phyloP scores from a whole-genome alignment of 306 rosid genomes.

The Lablab purpureus region DNA sequence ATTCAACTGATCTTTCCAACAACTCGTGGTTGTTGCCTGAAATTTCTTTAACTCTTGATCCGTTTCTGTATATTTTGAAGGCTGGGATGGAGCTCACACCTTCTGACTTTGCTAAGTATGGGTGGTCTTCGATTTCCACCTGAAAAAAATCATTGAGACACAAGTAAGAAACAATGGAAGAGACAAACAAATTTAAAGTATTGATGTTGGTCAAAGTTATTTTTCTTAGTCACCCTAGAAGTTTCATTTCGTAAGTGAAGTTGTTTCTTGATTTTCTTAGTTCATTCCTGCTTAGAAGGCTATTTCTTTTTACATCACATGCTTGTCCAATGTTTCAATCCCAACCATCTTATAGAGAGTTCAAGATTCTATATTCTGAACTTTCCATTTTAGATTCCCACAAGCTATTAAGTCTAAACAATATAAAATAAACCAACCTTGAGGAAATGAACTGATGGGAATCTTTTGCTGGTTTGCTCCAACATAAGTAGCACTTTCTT shows the following conservation, averaged over 20 bases:
- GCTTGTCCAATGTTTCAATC: too few relatives aligned
- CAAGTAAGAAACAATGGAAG: background rate
- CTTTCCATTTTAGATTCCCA: background rate
- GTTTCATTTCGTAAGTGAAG: background rate
- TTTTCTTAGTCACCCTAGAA: background rate
- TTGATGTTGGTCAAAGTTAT: background rate
- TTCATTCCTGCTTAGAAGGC: background rate
- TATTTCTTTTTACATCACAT: background rate
- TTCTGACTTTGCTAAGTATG: constrained; percentile 80
- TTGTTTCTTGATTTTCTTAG: too few relatives aligned
- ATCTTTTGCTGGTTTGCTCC: constrained; percentile 77
- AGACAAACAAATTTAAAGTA: background rate
- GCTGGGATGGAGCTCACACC: constrained; percentile 67
- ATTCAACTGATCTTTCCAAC: constrained; percentile 77
- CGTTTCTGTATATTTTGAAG: constrained; percentile 88
- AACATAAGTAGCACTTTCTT: constrained; percentile 60
- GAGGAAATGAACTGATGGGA: constrained; percentile 89
- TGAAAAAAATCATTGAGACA: constrained; percentile 37
- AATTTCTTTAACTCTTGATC: constrained; percentile 79
- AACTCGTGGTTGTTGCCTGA: constrained; percentile 64
- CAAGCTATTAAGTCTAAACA: background rate
- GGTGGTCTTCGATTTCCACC: constrained; percentile 93
- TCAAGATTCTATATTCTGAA: background rate
- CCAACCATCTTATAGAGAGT: background rate
- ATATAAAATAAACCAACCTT: constrained; percentile 62